Base-by-base conservation (phyloP, 768 basidiomycete genomes). In the Psilocybe subaeruginosa region DNA sequence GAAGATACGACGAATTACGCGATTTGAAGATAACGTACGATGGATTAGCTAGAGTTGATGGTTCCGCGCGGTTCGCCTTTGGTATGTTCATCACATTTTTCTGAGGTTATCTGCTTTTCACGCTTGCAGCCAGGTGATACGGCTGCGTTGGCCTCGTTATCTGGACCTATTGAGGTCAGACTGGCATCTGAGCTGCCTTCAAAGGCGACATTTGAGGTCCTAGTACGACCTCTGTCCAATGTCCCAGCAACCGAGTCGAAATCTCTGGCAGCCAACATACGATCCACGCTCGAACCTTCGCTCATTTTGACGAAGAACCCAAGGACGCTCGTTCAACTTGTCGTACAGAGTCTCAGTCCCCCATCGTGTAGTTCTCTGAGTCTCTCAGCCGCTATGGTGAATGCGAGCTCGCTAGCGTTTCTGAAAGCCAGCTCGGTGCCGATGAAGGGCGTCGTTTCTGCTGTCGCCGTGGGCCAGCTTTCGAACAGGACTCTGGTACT, bases 151-250 rank as follows among this genome's bases (percentile, higher is more conserved):
- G 85, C 89, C 7, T 92, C 92, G 4, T 72, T 93, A 37, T 91
- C 91, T 12, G 93, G 93, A 0, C 93, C 93, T 17, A 88, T 93
- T 48, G 87, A 93, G 64, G 89, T 89, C 52, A 82, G 91, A 16
- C 77, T 87, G 7, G 83, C 85, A 3, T 73, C 82, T 7, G 93
- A 95, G 75, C 81, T 85, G 31, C 84, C 92, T 8, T 87, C 87
- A 9, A 84, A 86, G 58, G 86, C 91, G 0, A 86, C 90, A 0
- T 83, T 95, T 64, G 93, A 95, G 68, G 86, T 94, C 45, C 74
- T 77, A 49, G 79, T 92, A 8, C 83, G 92, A 2, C 92, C 93
- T 0, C 76, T 93, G 16, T 81, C 86, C 19, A 82, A 85, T 48
- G 78, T 92, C 8, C 82, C 93, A 7, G 89, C 86, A 3, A 91